phyloP scores from a whole-genome alignment of 2,329 filamentous ascomycete genomes.

The Fusarium sp. region DNA sequence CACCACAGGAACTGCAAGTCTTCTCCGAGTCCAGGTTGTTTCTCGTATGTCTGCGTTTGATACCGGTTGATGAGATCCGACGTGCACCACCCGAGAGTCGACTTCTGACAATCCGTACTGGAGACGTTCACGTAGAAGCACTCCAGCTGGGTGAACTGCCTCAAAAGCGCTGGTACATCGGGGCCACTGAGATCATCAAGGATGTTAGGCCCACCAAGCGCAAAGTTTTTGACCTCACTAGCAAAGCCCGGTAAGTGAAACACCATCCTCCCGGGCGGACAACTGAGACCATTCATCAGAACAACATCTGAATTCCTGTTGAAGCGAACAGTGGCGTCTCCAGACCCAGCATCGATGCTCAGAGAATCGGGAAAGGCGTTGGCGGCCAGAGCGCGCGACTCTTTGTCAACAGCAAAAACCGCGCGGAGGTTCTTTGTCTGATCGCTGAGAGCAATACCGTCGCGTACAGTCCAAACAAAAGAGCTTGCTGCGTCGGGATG shows the following conservation, averaged over 20 bases:
- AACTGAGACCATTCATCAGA: slow-evolving; percentile 31
- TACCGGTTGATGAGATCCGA: slow-evolving; percentile 46
- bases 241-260: slow-evolving; percentile 44
- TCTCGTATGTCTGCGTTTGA: slow-evolving; percentile 42
- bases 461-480: slow-evolving; percentile 29
- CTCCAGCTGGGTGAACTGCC: slow-evolving; percentile 42
- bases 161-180: not conserved
- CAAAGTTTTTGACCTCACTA: slow-evolving; percentile 45
- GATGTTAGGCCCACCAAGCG: slow-evolving; percentile 25
- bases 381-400: slow-evolving; percentile 50
- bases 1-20: slow-evolving; percentile 43
- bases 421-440: slow-evolving; percentile 45
- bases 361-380: slow-evolving; percentile 48
- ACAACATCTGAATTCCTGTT: slow-evolving; percentile 48
- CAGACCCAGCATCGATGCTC: slow-evolving; percentile 39
- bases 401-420: slow-evolving; percentile 49
- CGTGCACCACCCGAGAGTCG: slow-evolving; percentile 46
- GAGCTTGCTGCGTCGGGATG: slow-evolving; percentile 3
- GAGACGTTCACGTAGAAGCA: slow-evolving; percentile 41
- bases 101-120: slow-evolving; percentile 2
- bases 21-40: slow-evolving; percentile 38
- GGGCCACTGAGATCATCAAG: not conserved
- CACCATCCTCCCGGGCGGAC: slow-evolving; percentile 1
- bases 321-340: slow-evolving; percentile 44
- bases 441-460: slow-evolving; percentile 39